These are phyloP conservation scores for Agrostemma githago DNA, from an alignment of 148 eudicot species.

Conservation along the genomic window DNA sequence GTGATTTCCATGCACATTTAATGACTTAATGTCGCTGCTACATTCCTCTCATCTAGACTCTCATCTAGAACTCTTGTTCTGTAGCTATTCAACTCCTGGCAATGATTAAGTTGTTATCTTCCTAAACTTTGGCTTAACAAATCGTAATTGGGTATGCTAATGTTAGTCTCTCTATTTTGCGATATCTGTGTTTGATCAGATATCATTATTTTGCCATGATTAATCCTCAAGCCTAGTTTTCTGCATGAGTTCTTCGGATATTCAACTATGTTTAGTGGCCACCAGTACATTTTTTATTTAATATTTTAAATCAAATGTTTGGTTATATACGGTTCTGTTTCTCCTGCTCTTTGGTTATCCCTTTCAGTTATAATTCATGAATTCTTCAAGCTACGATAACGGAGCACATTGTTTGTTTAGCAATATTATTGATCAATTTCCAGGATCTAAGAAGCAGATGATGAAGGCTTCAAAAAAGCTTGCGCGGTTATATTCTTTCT, in stretches of 20 bases:
- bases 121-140: background rate
- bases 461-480: constrained; percentile 41
- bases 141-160: background rate
- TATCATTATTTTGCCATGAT: background rate
- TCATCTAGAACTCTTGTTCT: background rate
- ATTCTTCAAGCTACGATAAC: background rate
- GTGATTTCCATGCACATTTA: background rate
- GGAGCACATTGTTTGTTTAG: background rate
- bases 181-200: background rate
- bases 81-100: background rate
- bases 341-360: background rate
- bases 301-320: background rate
- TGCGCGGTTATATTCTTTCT: constrained; percentile 61
- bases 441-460: constrained; percentile 72
- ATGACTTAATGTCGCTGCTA: background rate
- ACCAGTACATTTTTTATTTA: background rate
- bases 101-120: background rate
- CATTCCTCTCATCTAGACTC: background rate
- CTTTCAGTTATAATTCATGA: background rate
- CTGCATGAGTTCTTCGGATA: background rate
- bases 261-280: background rate
- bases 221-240: background rate
- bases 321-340: background rate
- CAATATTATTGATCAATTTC: background rate
- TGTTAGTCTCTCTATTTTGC: background rate